A percentile compares a stretch with the other conserved stretches of the same genome.
Conservation (phyloP, 805 yeast genomes). For the Lipomyces yamanashiensis region DNA sequence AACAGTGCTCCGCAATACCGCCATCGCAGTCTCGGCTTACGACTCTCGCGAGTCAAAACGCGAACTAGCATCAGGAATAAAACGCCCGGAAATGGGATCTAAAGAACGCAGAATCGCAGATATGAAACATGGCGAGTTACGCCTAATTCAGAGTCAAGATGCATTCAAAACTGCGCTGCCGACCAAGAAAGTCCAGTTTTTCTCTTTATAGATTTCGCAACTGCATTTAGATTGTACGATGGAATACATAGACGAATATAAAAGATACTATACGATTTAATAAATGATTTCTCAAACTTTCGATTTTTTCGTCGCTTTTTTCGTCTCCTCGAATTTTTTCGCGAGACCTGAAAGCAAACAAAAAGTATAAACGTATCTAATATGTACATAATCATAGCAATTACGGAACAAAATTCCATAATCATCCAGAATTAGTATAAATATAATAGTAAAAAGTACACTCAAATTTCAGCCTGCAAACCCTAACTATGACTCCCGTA, state of each 20-base stretch:
- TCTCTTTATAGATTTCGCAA: neutral
- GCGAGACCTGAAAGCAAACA: no score
- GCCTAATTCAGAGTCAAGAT: constrained; percentile 31
- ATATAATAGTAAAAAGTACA: neutral
- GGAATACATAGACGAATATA: no score
- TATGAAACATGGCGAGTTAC: constrained; percentile 35
- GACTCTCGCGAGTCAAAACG: constrained; percentile 14
- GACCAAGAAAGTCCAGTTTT: constrained; percentile 19
- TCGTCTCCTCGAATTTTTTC: no score
- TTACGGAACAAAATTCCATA: neutral
- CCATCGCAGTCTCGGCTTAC: constrained; percentile 36
- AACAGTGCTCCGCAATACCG: constrained; percentile 56
- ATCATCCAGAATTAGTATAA: neutral
- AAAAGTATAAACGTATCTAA: neutral
- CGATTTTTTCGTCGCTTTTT: no score
- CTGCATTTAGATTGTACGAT: neutral
- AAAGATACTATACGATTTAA: no score
- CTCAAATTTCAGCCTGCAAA: neutral
- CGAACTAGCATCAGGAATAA: constrained; percentile 15
- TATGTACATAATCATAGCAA: no score
- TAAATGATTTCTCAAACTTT: no score
- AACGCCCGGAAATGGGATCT: constrained; percentile 27
- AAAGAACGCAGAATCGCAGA: constrained; percentile 34
- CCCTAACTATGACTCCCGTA: neutral
- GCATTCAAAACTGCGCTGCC: constrained; percentile 11